A percentile compares a stretch with the other conserved stretches of the same genome.
Evolutionary conservation across 345 rosid species (phyloP).

Genomic region (Rubroshorea leprosula): DNA sequence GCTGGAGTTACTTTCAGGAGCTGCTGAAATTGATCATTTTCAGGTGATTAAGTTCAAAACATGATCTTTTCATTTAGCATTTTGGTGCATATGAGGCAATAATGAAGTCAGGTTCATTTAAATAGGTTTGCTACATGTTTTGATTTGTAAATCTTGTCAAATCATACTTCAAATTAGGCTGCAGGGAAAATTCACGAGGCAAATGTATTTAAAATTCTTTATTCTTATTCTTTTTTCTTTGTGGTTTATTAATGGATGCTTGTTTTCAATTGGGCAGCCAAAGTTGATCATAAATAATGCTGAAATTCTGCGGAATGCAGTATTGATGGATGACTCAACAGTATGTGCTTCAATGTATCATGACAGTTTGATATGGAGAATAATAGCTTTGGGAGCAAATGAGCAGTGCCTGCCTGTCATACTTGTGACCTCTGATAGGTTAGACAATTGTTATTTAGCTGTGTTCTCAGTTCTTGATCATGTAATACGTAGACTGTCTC

Average conservation of each 20-base stretch:
- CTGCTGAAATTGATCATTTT: constrained; percentile 82
- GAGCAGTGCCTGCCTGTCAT: constrained; percentile 78
- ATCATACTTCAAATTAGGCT: background rate
- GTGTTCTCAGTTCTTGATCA: constrained; percentile 6
- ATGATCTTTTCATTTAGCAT: background rate
- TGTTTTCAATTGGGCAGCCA: constrained; percentile 56
- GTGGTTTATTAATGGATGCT: constrained; percentile 4
- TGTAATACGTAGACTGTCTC: background rate
- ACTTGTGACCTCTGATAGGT: constrained; percentile 85
- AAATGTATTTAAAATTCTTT: too few species aligned
- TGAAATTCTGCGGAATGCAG: constrained; percentile 74
- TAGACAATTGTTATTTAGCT: constrained; percentile 18
- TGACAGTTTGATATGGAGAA: constrained; percentile 88
- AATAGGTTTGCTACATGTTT: too few species aligned
- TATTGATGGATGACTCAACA: constrained; percentile 48
- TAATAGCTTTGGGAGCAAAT: constrained; percentile 76
- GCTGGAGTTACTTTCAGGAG: constrained; percentile 85
- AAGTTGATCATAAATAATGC: constrained; percentile 93
- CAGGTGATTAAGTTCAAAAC: constrained; percentile 45
- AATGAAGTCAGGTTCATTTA: too few species aligned
- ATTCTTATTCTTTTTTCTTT: background rate
- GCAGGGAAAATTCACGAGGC: background rate
- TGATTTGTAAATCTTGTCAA: background rate
- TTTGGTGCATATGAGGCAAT: background rate
- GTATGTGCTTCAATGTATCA: constrained; percentile 75